Conservation (phyloP, 148 eudicot species). For the Diospyros lotus region DNA sequence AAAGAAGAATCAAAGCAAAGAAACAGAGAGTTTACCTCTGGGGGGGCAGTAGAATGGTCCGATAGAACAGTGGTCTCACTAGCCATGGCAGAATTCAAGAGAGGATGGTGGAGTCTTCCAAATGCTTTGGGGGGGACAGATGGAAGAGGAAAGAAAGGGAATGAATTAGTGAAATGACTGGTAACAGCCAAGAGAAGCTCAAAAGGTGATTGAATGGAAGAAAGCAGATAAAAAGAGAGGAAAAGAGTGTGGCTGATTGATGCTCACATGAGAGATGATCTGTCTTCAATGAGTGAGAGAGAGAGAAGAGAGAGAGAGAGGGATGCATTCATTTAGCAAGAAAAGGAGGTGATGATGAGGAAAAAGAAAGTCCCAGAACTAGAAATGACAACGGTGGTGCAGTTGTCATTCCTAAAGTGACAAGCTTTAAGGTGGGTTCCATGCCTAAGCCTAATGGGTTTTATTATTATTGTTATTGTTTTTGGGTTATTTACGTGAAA, state of each 20-base stretch:
- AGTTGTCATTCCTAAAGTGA: too few species aligned
- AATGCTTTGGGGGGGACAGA: not conserved
- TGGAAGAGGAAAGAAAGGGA: conserved; percentile 14
- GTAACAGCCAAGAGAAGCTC: conserved; percentile 16
- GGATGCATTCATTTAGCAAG: conserved; percentile 3
- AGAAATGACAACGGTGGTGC: not conserved
- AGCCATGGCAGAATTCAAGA: conserved; percentile 26
- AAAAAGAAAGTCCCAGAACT: not conserved
- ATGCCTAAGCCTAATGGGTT: too few species aligned
- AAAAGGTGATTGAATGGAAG: not conserved
- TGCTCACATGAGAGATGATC: conserved; percentile 32
- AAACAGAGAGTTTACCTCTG: conserved; percentile 21
- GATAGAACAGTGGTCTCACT: conserved; percentile 27
- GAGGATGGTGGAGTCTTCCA: not conserved
- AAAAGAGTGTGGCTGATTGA: not conserved
- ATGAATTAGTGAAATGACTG: conserved; percentile 19
- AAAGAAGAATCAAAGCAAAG: not conserved
- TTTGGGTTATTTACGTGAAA: too few species aligned
- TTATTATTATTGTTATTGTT: too few species aligned
- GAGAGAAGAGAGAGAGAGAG: too few species aligned
- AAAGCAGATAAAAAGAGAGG: not conserved
- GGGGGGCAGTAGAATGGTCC: conserved; percentile 21
- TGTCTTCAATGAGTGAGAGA: conserved; percentile 28
- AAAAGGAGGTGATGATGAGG: not conserved
- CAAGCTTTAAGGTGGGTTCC: too few species aligned